Percentiles rank a stretch among this genome's conserved stretches.
Evolutionary conservation across 129 eudicot species (phyloP).

Genomic region (Smallanthus sonchifolius): DNA sequence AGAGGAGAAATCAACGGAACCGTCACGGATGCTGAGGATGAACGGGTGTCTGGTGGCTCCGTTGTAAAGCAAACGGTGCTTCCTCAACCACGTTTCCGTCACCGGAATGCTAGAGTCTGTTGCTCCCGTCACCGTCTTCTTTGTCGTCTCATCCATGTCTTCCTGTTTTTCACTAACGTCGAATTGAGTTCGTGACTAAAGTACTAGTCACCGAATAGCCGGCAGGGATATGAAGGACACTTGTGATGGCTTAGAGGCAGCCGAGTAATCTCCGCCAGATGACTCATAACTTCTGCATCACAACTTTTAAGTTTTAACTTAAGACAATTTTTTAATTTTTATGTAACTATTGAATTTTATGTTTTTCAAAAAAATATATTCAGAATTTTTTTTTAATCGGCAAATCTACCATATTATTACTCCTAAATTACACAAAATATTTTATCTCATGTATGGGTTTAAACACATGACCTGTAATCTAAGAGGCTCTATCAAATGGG

Average conservation of each 20-base stretch:
- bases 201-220: background rate
- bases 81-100: conserved; percentile 57
- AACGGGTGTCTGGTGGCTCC: conserved; percentile 84
- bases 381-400: too few relatives aligned
- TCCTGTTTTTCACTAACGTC: background rate
- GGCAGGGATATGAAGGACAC: conserved; percentile 1
- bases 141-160: background rate
- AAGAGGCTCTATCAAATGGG: too few relatives aligned
- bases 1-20: conserved; percentile 56
- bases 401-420: too few relatives aligned
- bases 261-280: conserved; percentile 8
- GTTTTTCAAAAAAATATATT: too few relatives aligned
- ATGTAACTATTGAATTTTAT: too few relatives aligned
- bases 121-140: conserved; percentile 11
- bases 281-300: background rate
- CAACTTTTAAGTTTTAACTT: background rate
- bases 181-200: background rate
- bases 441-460: too few relatives aligned
- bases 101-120: conserved; percentile 24
- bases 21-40: conserved; percentile 57
- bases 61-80: conserved; percentile 43
- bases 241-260: conserved; percentile 11
- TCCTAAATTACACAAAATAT: too few relatives aligned
- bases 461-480: too few relatives aligned
- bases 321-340: too few relatives aligned